A percentile compares a stretch with the other conserved stretches of the same genome.
These are phyloP conservation scores for Coix lacrymajobi DNA, from an alignment of 176 grass and related monocot genomes.

Conservation along the genomic window DNA sequence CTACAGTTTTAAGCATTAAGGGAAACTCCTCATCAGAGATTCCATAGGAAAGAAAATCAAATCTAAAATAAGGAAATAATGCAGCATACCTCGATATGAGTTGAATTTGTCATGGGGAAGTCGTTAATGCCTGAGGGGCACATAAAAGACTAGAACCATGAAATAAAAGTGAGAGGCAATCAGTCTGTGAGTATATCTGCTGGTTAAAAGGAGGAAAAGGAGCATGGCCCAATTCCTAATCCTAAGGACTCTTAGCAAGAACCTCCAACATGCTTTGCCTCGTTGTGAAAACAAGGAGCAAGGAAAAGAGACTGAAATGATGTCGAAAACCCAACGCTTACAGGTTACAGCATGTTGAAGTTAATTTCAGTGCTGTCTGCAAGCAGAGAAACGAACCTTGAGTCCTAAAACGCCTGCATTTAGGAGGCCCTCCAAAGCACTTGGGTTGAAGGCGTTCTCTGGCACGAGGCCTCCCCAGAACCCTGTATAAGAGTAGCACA, in stretches of 20 bases:
- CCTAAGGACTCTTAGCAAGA: too few species aligned
- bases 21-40: not conserved
- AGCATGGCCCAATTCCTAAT: not conserved
- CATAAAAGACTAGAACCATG: constrained; percentile 87
- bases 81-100: constrained; percentile 75
- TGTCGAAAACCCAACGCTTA: not conserved
- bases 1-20: constrained; percentile 22
- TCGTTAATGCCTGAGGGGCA: constrained; percentile 91
- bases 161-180: constrained; percentile 6
- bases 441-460: constrained; percentile 82
- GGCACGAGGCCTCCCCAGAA: constrained; percentile 99
- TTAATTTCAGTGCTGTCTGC: not conserved
- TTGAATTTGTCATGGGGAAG: constrained; percentile 99
- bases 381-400: constrained; percentile 50
- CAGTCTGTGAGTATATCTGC: not conserved
- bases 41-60: not conserved
- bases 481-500: constrained; percentile 38
- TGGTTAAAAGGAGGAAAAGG: not conserved
- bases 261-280: not conserved
- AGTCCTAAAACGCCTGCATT: constrained; percentile 79
- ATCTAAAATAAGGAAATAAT: not conserved
- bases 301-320: not conserved
- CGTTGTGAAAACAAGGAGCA: not conserved
- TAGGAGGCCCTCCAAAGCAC: constrained; percentile 65
- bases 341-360: not conserved